Base-by-base conservation (phyloP, 768 basidiomycete genomes). In the Clavaria fumosa region DNA sequence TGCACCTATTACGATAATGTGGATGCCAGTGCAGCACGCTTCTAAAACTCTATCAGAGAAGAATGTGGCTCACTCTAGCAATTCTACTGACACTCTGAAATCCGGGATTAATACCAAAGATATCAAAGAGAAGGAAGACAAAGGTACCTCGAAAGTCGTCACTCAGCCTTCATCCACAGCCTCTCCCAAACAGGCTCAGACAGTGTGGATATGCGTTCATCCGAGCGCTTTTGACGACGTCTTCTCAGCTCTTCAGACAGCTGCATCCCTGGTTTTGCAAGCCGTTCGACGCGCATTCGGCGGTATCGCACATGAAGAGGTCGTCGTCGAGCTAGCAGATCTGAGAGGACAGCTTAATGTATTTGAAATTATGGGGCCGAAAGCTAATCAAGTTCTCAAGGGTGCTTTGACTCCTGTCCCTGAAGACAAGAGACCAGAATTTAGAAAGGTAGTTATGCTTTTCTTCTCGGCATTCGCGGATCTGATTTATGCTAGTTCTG, bases 281-380 rank as follows among this genome's bases (percentile, higher is more conserved):
- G 50, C 50, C 12, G 51, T 52, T 18, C 57, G 49, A 38, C 47
- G 43, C 9, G 37, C 46, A 9, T 24, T 23, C n/a, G 26, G 23
- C 34, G 38, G 17, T 26, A 49, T 46, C 38, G 41, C 42, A 18
- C 49, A 43, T 22, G 44, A 43, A 31, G 53, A 54, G 28, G 43
- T 59, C 17, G 60, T 65, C 15, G 55, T 89, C 7, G 75, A 84
- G 45, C 63, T 91, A 11, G 63, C 67, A 5, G 83, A 91, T 51
- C 53, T 90, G 34, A 61, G 78, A 39, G 73, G 72, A 2, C 69
- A 75, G 34, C 47, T 88, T 30, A 83, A 82, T 43, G 65, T 75
- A 4, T 93, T 93, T 47, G 91, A 97, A 53, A 70, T 96, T 23
- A 80, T 82, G 64, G 93, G 93, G 2, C 85, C 85, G 3, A 81